These are phyloP conservation scores for Boletellus dicymbophilus DNA, from an alignment of 1,284 basidiomycete species.

Conservation along the genomic window DNA sequence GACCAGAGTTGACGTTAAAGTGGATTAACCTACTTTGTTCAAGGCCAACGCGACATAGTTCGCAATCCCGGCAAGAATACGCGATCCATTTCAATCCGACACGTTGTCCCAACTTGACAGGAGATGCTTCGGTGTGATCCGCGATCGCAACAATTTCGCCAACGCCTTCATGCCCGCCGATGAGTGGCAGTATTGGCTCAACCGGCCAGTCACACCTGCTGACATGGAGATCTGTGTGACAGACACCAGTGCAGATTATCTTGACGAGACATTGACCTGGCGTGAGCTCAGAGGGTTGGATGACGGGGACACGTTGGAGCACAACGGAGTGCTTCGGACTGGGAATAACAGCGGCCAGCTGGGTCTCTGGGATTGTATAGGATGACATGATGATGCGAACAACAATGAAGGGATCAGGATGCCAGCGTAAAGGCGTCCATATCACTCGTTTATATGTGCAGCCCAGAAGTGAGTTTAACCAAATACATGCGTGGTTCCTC, in stretches of 20 bases:
- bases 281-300: neutral
- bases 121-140: neutral
- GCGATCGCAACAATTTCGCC: neutral
- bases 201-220: neutral
- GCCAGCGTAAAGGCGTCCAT: no score
- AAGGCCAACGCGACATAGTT: neutral
- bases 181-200: neutral
- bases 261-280: neutral
- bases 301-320: neutral
- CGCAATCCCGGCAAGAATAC: neutral
- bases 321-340: neutral
- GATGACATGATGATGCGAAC: no score
- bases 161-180: neutral
- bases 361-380: neutral
- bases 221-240: neutral
- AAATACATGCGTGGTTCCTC: no score
- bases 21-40: neutral
- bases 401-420: no score
- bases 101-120: neutral
- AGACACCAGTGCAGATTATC: neutral
- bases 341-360: neutral
- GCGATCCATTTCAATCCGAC: neutral
- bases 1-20: neutral
- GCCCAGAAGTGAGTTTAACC: no score
- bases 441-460: no score